phyloP scores from a whole-genome alignment of 805 yeast genomes.

The Lipomyces orientalis region DNA sequence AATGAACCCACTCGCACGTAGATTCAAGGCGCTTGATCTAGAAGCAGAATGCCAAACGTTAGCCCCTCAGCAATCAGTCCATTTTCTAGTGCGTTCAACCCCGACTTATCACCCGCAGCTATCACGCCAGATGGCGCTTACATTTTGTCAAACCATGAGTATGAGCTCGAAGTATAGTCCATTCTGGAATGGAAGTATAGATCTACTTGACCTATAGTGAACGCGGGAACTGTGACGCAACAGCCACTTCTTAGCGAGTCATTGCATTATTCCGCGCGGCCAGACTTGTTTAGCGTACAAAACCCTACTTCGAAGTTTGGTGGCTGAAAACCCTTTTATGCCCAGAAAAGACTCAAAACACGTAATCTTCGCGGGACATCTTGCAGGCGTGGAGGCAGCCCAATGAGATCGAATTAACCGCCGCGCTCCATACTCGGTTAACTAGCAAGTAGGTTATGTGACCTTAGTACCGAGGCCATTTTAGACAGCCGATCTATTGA shows the following conservation, averaged over 20 bases:
- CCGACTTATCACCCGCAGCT: not conserved
- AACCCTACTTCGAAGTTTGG: not conserved
- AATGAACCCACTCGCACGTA: conserved; percentile 26
- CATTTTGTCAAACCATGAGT: conserved; percentile 24
- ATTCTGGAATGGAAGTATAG: conserved; percentile 1
- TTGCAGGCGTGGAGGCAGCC: not conserved
- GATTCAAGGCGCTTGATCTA: conserved; percentile 19
- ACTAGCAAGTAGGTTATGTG: not conserved
- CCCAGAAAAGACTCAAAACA: not conserved
- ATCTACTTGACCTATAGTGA: not conserved
- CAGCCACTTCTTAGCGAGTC: no score
- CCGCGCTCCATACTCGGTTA: not conserved
- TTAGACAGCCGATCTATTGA: not conserved
- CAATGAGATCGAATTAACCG: not conserved
- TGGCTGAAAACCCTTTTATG: not conserved
- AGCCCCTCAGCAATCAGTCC: not conserved
- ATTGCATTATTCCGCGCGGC: no score
- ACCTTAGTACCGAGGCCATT: not conserved
- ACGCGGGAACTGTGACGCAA: no score
- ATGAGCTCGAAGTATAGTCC: conserved; percentile 16
- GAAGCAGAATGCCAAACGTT: not conserved
- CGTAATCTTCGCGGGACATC: not conserved
- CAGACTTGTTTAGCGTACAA: not conserved
- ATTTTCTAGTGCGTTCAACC: not conserved
- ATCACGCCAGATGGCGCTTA: conserved; percentile 7